A percentile compares a stretch with the other conserved stretches of the same genome.
phyloP scores from a whole-genome alignment of 768 basidiomycete species.

The Kwoniella sp. region DNA sequence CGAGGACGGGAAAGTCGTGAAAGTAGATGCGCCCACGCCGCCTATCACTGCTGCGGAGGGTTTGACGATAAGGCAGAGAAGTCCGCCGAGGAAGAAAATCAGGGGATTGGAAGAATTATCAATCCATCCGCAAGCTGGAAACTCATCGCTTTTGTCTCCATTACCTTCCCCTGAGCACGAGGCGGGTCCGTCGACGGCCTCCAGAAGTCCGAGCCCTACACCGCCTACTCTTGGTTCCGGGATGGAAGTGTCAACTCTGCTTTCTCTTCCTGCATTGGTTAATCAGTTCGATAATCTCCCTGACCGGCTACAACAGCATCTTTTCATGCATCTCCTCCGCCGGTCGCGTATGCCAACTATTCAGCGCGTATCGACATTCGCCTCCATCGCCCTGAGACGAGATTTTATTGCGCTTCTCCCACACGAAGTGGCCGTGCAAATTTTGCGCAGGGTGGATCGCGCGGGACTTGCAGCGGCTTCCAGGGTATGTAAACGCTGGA shows the following conservation, averaged over 20 bases:
- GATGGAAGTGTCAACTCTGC: conserved; percentile 69
- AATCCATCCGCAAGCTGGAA: conserved; percentile 22
- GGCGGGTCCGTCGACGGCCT: conserved; percentile 13
- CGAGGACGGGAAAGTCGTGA: conserved; percentile 1
- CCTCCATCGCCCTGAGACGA: conserved; percentile 85
- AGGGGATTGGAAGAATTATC: conserved; percentile 33
- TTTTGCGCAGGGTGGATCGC: conserved; percentile 81
- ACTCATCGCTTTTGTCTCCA: conserved; percentile 29
- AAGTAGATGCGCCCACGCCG: conserved; percentile 10
- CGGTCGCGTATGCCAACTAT: conserved; percentile 90
- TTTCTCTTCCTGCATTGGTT: conserved; percentile 81
- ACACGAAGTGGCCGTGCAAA: conserved; percentile 84
- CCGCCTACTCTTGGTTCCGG: conserved; percentile 43
- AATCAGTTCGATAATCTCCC: conserved; percentile 79
- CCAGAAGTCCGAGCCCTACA: background rate
- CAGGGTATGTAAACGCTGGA: conserved; percentile 86
- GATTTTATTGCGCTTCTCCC: conserved; percentile 93
- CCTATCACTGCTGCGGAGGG: conserved; percentile 16
- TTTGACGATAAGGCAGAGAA: conserved; percentile 15
- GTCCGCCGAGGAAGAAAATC: conserved; percentile 46
- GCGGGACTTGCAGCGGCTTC: conserved; percentile 80
- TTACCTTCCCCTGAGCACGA: conserved; percentile 40
- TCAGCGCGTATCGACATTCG: conserved; percentile 81
- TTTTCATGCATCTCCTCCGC: conserved; percentile 86
- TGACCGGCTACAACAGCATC: conserved; percentile 82